These are phyloP conservation scores for Daldinia decipiens DNA, from an alignment of 495 filamentous ascomycete genomes.

Conservation along the genomic window DNA sequence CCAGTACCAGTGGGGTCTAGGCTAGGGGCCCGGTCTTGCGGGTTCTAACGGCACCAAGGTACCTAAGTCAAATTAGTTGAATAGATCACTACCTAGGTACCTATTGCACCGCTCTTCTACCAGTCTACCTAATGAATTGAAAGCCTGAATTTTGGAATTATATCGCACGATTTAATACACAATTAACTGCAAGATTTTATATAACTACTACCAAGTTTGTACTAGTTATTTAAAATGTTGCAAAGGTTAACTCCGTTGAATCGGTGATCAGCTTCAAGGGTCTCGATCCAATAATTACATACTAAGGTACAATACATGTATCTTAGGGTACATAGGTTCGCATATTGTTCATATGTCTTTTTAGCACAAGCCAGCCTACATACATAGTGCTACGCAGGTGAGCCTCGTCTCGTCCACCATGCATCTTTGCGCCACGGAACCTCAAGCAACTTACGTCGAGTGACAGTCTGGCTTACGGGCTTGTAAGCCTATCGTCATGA, in stretches of 20 bases:
- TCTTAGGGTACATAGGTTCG: neutral
- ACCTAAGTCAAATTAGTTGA: constrained; percentile 5
- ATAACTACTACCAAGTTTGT: constrained; percentile 1
- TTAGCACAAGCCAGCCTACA: constrained; percentile 18
- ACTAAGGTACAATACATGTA: too few species aligned
- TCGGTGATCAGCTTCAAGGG: constrained; percentile 26
- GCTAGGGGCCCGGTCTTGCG: too few species aligned
- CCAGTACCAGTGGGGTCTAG: constrained; percentile 30
- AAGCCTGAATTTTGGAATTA: neutral
- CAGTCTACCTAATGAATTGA: neutral
- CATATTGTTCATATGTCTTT: neutral
- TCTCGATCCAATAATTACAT: constrained; percentile 16
- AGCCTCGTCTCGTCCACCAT: neutral
- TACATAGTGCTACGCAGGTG: neutral
- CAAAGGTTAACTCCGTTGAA: constrained; percentile 17
- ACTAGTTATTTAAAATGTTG: constrained; percentile 8
- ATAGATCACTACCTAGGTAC: neutral
- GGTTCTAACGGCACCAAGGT: constrained; percentile 15
- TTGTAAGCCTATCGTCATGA: constrained; percentile 21
- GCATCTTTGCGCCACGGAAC: constrained; percentile 9
- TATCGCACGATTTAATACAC: constrained; percentile 3
- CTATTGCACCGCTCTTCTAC: neutral
- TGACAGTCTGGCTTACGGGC: constrained; percentile 7
- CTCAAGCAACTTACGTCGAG: neutral
- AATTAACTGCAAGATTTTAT: neutral